These are phyloP conservation scores for Limonomyces culmigenus DNA, from an alignment of 1,284 basidiomycete species.

Conservation along the genomic window DNA sequence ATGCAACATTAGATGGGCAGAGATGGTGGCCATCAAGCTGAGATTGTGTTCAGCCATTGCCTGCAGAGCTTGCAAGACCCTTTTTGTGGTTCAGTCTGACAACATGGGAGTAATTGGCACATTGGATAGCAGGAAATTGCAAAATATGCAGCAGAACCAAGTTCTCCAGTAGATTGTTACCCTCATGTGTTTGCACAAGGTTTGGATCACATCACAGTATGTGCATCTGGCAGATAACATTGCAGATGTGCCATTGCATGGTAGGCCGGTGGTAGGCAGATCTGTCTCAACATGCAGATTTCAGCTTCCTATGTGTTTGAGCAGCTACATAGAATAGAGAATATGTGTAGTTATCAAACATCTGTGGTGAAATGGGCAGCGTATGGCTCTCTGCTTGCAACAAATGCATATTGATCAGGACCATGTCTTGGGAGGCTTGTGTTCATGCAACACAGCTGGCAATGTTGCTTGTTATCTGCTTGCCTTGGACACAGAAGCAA, in stretches of 20 bases:
- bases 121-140: background rate
- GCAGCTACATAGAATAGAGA: too few relatives aligned
- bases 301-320: too few relatives aligned
- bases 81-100: conserved; percentile 11
- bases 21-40: conserved; percentile 18
- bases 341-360: too few relatives aligned
- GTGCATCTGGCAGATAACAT: background rate
- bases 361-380: too few relatives aligned
- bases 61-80: conserved; percentile 3
- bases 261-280: too few relatives aligned
- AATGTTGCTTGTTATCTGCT: too few relatives aligned
- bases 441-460: too few relatives aligned
- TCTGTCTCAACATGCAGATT: too few relatives aligned
- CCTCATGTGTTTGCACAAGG: background rate
- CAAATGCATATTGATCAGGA: too few relatives aligned
- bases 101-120: conserved; percentile 11
- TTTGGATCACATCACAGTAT: background rate
- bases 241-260: background rate
- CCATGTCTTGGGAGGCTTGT: too few relatives aligned
- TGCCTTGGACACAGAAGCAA: too few relatives aligned
- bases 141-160: background rate
- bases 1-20: conserved; percentile 20
- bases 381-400: too few relatives aligned
- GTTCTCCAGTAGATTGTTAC: background rate
- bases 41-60: conserved; percentile 11